These are phyloP conservation scores for Kwoniella sp. DNA, from an alignment of 768 basidiomycete species.

Conservation along the genomic window DNA sequence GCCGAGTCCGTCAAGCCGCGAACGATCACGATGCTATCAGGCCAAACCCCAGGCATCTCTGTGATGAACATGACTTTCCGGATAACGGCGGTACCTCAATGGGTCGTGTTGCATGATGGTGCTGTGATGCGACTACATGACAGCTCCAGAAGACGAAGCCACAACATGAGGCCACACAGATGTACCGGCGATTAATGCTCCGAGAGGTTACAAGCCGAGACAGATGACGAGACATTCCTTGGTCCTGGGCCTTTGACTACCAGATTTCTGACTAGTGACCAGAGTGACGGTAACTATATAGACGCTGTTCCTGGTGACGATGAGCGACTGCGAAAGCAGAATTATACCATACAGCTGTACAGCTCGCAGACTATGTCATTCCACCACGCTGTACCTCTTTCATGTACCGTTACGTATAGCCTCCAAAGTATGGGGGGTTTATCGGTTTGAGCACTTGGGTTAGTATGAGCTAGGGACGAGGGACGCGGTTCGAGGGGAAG, in stretches of 20 bases:
- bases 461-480: too few relatives aligned
- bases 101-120: neutral
- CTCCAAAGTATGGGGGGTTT: neutral
- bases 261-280: neutral
- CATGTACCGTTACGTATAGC: neutral
- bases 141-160: too few relatives aligned
- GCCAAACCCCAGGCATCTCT: too few relatives aligned
- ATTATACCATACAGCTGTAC: too few relatives aligned
- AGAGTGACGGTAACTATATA: neutral
- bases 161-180: neutral
- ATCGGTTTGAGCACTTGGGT: neutral
- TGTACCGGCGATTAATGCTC: neutral
- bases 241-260: neutral
- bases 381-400: too few relatives aligned
- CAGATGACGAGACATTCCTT: neutral
- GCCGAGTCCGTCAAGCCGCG: neutral
- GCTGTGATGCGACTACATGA: too few relatives aligned
- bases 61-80: too few relatives aligned
- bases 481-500: neutral
- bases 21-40: neutral
- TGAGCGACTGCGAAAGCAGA: neutral
- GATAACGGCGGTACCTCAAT: too few relatives aligned
- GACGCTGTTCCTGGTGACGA: neutral
- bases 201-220: neutral
- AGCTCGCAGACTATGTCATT: too few relatives aligned